phyloP scores from a whole-genome alignment of 139 green algal genomes.

The Micractinium sp. region DNA sequence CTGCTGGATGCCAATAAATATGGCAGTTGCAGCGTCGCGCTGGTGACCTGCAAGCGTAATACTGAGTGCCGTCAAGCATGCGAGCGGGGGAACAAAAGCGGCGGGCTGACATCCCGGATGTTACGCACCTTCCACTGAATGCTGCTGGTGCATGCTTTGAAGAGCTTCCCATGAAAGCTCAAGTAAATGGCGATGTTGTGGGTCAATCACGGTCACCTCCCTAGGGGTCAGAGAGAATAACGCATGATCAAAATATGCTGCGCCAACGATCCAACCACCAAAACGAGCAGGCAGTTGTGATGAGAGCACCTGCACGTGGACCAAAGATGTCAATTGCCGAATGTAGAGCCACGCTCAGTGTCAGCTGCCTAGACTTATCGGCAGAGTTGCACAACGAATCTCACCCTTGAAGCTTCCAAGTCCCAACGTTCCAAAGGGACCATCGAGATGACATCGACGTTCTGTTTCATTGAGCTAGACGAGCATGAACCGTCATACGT shows the following conservation, averaged over 20 bases:
- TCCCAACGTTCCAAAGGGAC: constrained; percentile 6
- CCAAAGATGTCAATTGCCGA: too few species aligned
- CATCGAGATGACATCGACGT: neutral
- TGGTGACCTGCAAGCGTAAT: neutral
- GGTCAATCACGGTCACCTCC: constrained; percentile 73
- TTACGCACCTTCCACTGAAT: neutral
- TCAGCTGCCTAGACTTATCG: too few species aligned
- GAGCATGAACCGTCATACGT: too few species aligned
- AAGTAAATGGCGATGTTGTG: constrained; percentile 79
- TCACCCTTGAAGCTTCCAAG: neutral
- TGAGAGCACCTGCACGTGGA: neutral
- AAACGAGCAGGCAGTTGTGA: neutral
- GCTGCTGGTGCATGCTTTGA: neutral
- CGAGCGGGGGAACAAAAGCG: too few species aligned
- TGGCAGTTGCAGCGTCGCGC: constrained; percentile 33
- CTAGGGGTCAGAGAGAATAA: constrained; percentile 62
- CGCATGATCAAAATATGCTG: constrained; percentile 70
- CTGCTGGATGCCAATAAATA: constrained; percentile 83
- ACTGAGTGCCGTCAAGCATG: neutral
- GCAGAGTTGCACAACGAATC: too few species aligned
- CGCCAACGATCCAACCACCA: constrained; percentile 1
- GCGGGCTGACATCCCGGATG: neutral
- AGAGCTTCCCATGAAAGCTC: constrained; percentile 16
- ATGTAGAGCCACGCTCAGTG: too few species aligned
- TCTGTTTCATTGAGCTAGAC: too few species aligned